Conservation (phyloP, 352 stramenopile genomes). For the Thraustochytrium sp. region DNA sequence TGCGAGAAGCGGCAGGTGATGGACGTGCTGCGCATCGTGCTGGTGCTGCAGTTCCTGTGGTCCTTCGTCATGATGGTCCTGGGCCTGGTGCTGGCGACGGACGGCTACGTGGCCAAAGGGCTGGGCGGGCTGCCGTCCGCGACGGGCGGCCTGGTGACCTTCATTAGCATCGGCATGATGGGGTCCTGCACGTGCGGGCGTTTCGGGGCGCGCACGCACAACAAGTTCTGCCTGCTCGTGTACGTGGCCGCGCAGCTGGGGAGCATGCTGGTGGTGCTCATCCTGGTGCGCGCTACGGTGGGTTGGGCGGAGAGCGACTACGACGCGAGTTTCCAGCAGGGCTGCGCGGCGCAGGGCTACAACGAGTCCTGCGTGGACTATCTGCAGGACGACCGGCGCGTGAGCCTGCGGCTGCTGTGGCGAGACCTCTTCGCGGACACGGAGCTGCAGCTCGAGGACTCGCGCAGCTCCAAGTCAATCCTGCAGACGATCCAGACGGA, state of each 20-base stretch:
- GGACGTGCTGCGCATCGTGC: not conserved
- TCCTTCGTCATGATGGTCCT: not conserved
- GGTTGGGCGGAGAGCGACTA: not conserved
- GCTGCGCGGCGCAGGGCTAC: not conserved
- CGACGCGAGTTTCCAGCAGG: not conserved
- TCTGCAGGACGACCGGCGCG: not conserved
- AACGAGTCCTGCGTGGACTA: not conserved
- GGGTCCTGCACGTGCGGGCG: not conserved
- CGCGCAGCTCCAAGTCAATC: not conserved
- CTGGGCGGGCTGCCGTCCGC: not conserved
- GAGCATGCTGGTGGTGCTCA: not conserved
- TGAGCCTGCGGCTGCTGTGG: not conserved
- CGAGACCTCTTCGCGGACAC: not conserved
- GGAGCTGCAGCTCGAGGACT: not conserved
- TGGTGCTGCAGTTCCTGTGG: not conserved
- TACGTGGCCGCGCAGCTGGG: not conserved
- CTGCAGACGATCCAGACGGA: not conserved
- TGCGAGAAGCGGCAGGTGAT: not conserved
- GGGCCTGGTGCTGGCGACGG: not conserved
- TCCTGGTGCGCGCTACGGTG: not conserved
- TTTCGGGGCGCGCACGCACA: conserved; percentile 12
- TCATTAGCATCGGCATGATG: not conserved
- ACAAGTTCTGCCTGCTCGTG: conserved; percentile 26
- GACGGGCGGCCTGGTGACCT: not conserved
- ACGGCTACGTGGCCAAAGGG: not conserved